These are phyloP conservation scores for Colletotrichum sansevieriae DNA, from an alignment of 2,329 filamentous ascomycete species.

Conservation along the genomic window DNA sequence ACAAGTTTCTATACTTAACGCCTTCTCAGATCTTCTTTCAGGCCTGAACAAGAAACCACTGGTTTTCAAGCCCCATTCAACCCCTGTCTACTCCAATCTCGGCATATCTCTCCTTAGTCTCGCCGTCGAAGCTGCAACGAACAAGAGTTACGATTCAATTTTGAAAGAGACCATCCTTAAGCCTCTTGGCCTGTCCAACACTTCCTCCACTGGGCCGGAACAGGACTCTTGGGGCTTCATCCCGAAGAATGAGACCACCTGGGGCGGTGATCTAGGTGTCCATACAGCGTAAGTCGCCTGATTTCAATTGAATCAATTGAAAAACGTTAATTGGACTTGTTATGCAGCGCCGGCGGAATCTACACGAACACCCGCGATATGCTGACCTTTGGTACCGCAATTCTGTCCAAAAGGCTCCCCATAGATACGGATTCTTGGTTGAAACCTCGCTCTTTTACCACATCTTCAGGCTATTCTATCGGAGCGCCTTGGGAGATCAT, in stretches of 20 bases:
- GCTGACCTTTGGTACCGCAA: conserved; percentile 55
- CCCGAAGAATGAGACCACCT: conserved; percentile 51
- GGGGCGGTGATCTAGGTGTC: conserved; percentile 52
- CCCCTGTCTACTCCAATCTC: conserved; percentile 44
- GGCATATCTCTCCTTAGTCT: conserved; percentile 44
- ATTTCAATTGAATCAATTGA: background rate
- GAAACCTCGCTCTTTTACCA: conserved; percentile 57
- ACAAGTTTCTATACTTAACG: background rate
- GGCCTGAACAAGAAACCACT: conserved; percentile 38
- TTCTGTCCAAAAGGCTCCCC: conserved; percentile 57
- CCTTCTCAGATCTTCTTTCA: conserved; percentile 41
- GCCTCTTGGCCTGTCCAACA: conserved; percentile 57
- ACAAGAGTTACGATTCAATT: conserved; percentile 44
- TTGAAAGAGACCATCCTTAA: conserved; percentile 56
- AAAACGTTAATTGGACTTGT: conserved; percentile 37
- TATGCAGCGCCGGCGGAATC: conserved; percentile 55
- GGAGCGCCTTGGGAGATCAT: conserved; percentile 53
- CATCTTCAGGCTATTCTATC: conserved; percentile 52
- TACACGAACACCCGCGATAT: conserved; percentile 59
- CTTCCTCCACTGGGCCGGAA: conserved; percentile 53
- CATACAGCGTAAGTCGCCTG: conserved; percentile 50
- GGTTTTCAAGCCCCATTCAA: conserved; percentile 41
- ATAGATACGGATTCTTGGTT: conserved; percentile 59
- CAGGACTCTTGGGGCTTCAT: conserved; percentile 50
- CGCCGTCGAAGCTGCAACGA: conserved; percentile 44